phyloP scores from a whole-genome alignment of 306 rosid genomes.

The Echinosophora koreensis region DNA sequence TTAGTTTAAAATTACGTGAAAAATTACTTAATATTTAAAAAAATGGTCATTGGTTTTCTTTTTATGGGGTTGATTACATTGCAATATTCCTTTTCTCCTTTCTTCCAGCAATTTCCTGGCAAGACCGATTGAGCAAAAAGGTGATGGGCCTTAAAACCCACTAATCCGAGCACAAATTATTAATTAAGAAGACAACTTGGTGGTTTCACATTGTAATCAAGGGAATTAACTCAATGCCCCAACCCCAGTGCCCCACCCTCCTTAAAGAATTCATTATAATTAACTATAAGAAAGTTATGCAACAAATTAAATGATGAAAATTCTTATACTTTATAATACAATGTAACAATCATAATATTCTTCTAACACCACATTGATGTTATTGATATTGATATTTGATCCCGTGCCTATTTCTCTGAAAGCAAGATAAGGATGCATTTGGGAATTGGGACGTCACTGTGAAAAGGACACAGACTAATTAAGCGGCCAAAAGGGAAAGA shows the following conservation, averaged over 20 bases:
- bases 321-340: conserved; percentile 13
- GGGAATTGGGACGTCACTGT: conserved; percentile 25
- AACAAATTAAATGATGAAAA: conserved; percentile 52
- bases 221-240: conserved; percentile 4
- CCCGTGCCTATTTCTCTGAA: conserved; percentile 4
- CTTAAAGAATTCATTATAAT: conserved; percentile 20
- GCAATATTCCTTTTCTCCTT: background rate
- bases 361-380: background rate
- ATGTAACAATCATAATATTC: conserved; percentile 12
- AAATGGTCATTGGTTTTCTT: background rate
- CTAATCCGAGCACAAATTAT: conserved; percentile 38
- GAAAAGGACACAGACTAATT: conserved; percentile 25
- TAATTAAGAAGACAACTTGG: conserved; percentile 24
- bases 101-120: background rate
- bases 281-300: conserved; percentile 29
- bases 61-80: background rate
- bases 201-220: conserved; percentile 18
- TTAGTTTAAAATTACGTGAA: too few relatives aligned
- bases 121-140: conserved; percentile 29
- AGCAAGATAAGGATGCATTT: conserved; percentile 36
- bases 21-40: too few relatives aligned
- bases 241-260: conserved; percentile 27
- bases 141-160: conserved; percentile 49
- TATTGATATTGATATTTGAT: background rate
- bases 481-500: conserved; percentile 47